Percentiles rank a stretch among this genome's conserved stretches.
Evolutionary conservation across 805 yeast genomes (phyloP).

Genomic region (Kodamaea lidongshanica): DNA sequence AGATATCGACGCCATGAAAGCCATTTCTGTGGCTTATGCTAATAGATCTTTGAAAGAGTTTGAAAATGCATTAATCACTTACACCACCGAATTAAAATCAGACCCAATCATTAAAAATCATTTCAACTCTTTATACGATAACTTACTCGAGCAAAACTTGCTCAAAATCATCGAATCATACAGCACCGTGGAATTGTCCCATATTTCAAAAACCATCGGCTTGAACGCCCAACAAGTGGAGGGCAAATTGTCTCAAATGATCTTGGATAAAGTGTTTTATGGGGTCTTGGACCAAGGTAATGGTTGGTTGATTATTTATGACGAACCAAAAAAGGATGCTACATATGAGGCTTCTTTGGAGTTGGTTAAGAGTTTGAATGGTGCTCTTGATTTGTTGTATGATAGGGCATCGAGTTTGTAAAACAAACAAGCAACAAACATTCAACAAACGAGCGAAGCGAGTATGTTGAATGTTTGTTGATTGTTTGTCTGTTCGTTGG

Average conservation of each 20-base stretch:
- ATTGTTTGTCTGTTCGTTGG: too few species aligned
- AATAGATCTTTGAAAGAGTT: constrained; percentile 88
- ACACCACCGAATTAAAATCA: constrained; percentile 67
- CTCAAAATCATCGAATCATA: constrained; percentile 94
- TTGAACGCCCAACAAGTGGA: constrained; percentile 84
- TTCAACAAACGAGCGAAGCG: too few species aligned
- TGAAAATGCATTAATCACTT: constrained; percentile 71
- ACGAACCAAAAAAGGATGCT: constrained; percentile 81
- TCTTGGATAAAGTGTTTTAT: constrained; percentile 86
- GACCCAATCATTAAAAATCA: constrained; percentile 89
- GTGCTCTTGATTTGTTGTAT: constrained; percentile 82
- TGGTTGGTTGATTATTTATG: constrained; percentile 92
- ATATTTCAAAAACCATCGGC: constrained; percentile 82
- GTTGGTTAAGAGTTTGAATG: constrained; percentile 78
- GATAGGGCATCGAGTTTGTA: constrained; percentile 69
- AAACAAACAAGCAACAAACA: too few species aligned
- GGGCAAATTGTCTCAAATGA: constrained; percentile 93
- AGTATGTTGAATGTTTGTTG: too few species aligned
- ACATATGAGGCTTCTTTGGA: constrained; percentile 84
- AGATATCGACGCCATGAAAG: constrained; percentile 93
- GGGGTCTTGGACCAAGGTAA: constrained; percentile 98
- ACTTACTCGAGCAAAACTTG: constrained; percentile 85
- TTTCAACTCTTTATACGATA: constrained; percentile 87
- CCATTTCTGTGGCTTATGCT: constrained; percentile 83
- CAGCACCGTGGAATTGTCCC: constrained; percentile 89